Evolutionary conservation across 768 basidiomycete genomes (phyloP).

Genomic region (Lactarius indigo): DNA sequence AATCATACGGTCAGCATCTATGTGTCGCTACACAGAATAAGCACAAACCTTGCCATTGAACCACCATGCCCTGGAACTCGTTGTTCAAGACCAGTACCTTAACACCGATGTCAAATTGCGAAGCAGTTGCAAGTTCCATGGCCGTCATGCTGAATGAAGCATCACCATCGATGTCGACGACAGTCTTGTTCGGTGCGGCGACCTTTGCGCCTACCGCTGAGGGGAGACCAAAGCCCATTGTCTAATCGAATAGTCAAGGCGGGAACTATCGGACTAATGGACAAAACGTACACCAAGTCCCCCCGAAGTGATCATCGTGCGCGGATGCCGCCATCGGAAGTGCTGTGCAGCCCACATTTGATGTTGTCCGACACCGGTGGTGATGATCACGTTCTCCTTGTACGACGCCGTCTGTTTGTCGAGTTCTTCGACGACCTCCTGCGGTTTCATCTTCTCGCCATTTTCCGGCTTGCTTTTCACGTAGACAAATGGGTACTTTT

Average conservation of each 20-base stretch:
- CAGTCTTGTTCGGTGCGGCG: slow-evolving; percentile 87
- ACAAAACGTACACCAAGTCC: slow-evolving; percentile 76
- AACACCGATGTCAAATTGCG: slow-evolving; percentile 89
- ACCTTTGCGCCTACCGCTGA: slow-evolving; percentile 96
- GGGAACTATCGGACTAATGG: neutral
- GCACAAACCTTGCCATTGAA: slow-evolving; percentile 92
- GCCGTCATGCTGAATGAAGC: slow-evolving; percentile 99
- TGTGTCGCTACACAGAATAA: neutral
- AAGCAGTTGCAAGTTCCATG: slow-evolving; percentile 96
- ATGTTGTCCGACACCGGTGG: slow-evolving; percentile 98
- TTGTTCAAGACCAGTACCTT: slow-evolving; percentile 94
- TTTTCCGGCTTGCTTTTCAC: slow-evolving; percentile 48
- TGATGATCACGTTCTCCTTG: slow-evolving; percentile 84
- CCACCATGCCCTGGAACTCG: slow-evolving; percentile 98
- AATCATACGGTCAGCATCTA: neutral
- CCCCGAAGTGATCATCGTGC: slow-evolving; percentile 88
- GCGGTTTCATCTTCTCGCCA: slow-evolving; percentile 84
- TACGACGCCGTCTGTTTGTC: slow-evolving; percentile 70
- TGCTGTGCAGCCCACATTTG: slow-evolving; percentile 99
- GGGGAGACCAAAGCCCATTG: slow-evolving; percentile 98
- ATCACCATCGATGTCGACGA: slow-evolving; percentile 96
- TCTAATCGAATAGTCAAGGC: slow-evolving; percentile 42
- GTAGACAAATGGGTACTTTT: slow-evolving; percentile 86
- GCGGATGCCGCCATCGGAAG: slow-evolving; percentile 86
- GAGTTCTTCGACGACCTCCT: slow-evolving; percentile 93